Evolutionary conservation across 1,284 basidiomycete species (phyloP).

Genomic region (Marasmius tenuissimus): DNA sequence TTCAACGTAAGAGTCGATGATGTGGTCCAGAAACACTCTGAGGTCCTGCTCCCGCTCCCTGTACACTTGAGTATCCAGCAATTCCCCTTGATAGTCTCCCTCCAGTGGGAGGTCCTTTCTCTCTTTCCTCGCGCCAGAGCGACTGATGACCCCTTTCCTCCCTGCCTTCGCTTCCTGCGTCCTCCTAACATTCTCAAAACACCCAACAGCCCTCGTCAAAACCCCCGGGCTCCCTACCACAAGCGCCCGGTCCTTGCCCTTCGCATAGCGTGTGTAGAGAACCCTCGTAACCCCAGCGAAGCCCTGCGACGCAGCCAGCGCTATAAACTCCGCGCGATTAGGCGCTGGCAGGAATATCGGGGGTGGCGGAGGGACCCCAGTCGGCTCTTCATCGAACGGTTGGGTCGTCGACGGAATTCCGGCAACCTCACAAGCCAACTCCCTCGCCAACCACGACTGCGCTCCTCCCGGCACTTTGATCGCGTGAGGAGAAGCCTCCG

Average conservation of each 20-base stretch:
- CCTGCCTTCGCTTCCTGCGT: conserved; percentile 11
- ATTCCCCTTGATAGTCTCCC: too few species aligned
- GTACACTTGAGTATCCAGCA: conserved; percentile 2
- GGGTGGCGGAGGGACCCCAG: conserved; percentile 46
- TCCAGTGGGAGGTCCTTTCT: too few species aligned
- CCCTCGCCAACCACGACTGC: too few species aligned
- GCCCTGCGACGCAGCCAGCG: conserved; percentile 43
- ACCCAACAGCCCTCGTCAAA: conserved; percentile 57
- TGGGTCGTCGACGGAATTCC: too few species aligned
- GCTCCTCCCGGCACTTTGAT: too few species aligned
- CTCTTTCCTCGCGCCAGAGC: neutral
- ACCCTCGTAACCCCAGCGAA: conserved; percentile 45
- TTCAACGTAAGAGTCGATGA: conserved; percentile 44
- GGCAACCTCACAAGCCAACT: too few species aligned
- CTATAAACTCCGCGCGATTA: conserved; percentile 48
- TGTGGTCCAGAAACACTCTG: conserved; percentile 41
- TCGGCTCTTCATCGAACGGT: too few species aligned
- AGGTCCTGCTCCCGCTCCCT: conserved; percentile 29
- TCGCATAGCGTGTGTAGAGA: conserved; percentile 57
- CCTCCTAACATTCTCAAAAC: conserved; percentile 39
- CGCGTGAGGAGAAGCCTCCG: too few species aligned
- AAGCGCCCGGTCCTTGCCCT: conserved; percentile 37
- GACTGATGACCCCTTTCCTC: neutral
- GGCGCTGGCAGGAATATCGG: conserved; percentile 40
- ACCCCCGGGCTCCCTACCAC: conserved; percentile 46